phyloP scores from a whole-genome alignment of 352 stramenopile genomes.

The Globisporangium camurandrum region DNA sequence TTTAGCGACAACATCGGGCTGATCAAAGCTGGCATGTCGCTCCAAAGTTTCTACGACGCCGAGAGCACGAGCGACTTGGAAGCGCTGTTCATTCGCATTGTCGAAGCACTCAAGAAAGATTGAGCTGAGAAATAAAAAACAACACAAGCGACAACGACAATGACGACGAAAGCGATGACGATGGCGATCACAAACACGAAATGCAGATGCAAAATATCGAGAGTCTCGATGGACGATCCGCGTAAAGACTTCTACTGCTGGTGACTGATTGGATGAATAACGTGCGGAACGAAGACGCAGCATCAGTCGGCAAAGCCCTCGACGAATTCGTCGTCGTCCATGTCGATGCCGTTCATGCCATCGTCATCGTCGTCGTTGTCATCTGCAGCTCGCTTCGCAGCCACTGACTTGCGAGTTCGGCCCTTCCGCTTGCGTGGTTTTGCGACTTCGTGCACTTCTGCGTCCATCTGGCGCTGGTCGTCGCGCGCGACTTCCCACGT shows the following conservation, averaged over 20 bases:
- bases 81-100: conserved; percentile 49
- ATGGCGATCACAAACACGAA: too few species aligned
- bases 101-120: conserved; percentile 30
- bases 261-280: too few species aligned
- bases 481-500: conserved; percentile 42
- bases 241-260: too few species aligned
- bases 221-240: too few species aligned
- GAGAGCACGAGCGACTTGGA: conserved; percentile 44
- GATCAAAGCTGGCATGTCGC: conserved; percentile 30
- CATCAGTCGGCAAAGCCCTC: conserved; percentile 9
- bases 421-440: conserved; percentile 14
- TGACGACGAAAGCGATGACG: too few species aligned
- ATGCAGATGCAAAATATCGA: too few species aligned
- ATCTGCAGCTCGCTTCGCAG: conserved; percentile 11
- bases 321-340: conserved; percentile 13
- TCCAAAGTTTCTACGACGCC: conserved; percentile 29
- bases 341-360: too few species aligned
- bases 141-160: too few species aligned
- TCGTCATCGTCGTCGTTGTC: not conserved
- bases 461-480: conserved; percentile 66
- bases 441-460: conserved; percentile 30
- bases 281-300: not conserved
- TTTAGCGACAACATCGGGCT: conserved; percentile 43
- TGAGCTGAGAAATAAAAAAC: too few species aligned
- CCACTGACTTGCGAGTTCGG: conserved; percentile 25